Evolutionary conservation across 176 grass and related monocot genomes (phyloP).

Genomic region (Ensete ventricosum): DNA sequence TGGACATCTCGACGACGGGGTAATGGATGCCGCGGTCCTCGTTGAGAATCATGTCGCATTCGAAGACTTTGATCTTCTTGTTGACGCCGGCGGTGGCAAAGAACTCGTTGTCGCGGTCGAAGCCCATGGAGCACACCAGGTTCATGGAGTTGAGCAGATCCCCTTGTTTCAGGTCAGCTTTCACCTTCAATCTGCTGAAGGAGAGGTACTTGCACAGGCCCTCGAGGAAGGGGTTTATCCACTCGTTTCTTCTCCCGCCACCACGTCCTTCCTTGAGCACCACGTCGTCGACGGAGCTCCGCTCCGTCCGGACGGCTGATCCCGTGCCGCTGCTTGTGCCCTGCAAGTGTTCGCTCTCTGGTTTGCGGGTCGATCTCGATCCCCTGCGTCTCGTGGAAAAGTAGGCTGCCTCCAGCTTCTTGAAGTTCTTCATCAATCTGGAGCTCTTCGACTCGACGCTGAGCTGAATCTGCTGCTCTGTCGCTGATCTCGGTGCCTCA

Average conservation of each 20-base stretch:
- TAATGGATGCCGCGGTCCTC: slow-evolving; percentile 90
- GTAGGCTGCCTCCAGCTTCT: slow-evolving; percentile 86
- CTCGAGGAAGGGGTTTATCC: slow-evolving; percentile 85
- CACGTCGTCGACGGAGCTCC: slow-evolving; percentile 76
- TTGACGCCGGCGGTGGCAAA: slow-evolving; percentile 97
- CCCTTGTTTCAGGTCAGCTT: slow-evolving; percentile 70
- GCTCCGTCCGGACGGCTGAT: slow-evolving; percentile 44
- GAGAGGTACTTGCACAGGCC: slow-evolving; percentile 85
- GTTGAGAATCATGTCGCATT: slow-evolving; percentile 84
- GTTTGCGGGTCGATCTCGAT: slow-evolving; percentile 37
- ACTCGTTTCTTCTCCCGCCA: slow-evolving; percentile 47
- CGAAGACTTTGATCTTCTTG: slow-evolving; percentile 99
- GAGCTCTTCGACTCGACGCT: slow-evolving; percentile 76
- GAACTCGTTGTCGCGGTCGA: slow-evolving; percentile 84
- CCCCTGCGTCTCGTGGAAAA: slow-evolving; percentile 60
- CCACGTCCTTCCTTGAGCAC: slow-evolving; percentile 35
- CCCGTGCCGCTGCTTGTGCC: slow-evolving; percentile 33
- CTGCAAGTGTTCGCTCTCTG: slow-evolving; percentile 22
- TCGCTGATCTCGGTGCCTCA: slow-evolving; percentile 39
- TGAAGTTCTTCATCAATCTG: slow-evolving; percentile 96
- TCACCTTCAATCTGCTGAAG: slow-evolving; percentile 80
- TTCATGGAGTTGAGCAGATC: slow-evolving; percentile 85
- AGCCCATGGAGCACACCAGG: slow-evolving; percentile 92
- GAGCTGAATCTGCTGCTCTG: slow-evolving; percentile 40
- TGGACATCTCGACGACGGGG: slow-evolving; percentile 92